Conservation (phyloP, 768 basidiomycete species). For the Lactifluus volemus region DNA sequence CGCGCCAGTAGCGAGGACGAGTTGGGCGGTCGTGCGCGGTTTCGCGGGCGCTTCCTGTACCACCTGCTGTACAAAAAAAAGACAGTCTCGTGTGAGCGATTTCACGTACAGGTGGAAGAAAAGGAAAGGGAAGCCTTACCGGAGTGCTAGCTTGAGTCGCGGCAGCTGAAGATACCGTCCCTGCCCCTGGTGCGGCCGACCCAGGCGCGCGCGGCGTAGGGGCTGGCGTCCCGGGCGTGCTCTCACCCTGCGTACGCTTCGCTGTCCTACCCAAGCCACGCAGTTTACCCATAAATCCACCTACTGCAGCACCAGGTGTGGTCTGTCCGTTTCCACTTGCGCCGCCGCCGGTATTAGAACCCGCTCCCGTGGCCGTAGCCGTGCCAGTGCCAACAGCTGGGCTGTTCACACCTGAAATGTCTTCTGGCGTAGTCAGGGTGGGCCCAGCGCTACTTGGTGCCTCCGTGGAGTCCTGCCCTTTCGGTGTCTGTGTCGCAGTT, state of each 20-base stretch:
- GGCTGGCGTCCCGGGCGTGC: constrained; percentile 15
- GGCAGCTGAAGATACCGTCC: neutral
- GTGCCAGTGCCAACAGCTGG: constrained; percentile 7
- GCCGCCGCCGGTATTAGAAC: neutral
- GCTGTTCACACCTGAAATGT: constrained; percentile 36
- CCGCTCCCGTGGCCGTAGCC: neutral
- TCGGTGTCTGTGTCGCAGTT: neutral
- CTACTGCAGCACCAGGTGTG: constrained; percentile 24
- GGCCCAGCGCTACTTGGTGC: constrained; percentile 32
- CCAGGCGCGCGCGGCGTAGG: neutral
- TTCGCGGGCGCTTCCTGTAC: constrained; percentile 17
- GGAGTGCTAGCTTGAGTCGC: neutral
- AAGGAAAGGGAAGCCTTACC: neutral
- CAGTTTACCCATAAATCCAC: constrained; percentile 70
- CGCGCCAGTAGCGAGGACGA: constrained; percentile 41
- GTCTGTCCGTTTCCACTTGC: neutral
- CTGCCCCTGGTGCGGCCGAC: neutral
- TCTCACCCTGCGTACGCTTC: constrained; percentile 29
- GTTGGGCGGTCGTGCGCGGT: constrained; percentile 44
- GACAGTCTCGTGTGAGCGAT: constrained; percentile 18
- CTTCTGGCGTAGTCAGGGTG: constrained; percentile 32
- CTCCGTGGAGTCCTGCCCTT: constrained; percentile 40
- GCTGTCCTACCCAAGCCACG: constrained; percentile 63
- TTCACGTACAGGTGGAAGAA: neutral
- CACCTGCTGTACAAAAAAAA: neutral